These are phyloP conservation scores for Nicotiana paniculata DNA, from an alignment of 257 asterid species.

Conservation along the genomic window DNA sequence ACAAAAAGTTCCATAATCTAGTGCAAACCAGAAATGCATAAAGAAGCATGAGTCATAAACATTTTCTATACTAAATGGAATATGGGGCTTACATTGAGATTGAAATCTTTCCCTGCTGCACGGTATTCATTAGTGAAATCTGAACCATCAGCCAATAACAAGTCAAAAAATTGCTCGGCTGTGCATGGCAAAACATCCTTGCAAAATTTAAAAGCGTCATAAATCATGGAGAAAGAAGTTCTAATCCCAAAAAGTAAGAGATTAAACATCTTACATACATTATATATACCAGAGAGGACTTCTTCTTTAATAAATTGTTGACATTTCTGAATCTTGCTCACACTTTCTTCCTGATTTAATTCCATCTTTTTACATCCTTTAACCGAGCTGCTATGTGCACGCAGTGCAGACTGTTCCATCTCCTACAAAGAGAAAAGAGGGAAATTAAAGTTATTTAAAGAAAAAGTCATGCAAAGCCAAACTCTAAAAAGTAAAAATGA, in stretches of 20 bases:
- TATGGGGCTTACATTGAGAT: conserved; percentile 56
- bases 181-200: conserved; percentile 87
- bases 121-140: conserved; percentile 72
- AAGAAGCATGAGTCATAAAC: background rate
- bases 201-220: conserved; percentile 15
- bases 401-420: conserved; percentile 71
- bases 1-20: too few species aligned
- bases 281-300: conserved; percentile 54
- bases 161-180: conserved; percentile 71
- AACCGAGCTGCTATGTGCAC: conserved; percentile 56
- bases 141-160: conserved; percentile 70
- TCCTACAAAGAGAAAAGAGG: conserved; percentile 39
- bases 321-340: conserved; percentile 32
- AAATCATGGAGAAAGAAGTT: conserved; percentile 9
- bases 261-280: conserved; percentile 42
- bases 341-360: conserved; percentile 41
- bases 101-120: conserved; percentile 61
- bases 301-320: conserved; percentile 85
- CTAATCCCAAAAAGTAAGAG: background rate
- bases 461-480: background rate
- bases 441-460: background rate
- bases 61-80: conserved; percentile 30
- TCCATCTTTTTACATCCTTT: conserved; percentile 35
- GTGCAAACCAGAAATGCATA: background rate
- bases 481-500: background rate